Evolutionary conservation across 2,329 filamentous ascomycete species (phyloP).

Genomic region (Aspergillus luchuensis): DNA sequence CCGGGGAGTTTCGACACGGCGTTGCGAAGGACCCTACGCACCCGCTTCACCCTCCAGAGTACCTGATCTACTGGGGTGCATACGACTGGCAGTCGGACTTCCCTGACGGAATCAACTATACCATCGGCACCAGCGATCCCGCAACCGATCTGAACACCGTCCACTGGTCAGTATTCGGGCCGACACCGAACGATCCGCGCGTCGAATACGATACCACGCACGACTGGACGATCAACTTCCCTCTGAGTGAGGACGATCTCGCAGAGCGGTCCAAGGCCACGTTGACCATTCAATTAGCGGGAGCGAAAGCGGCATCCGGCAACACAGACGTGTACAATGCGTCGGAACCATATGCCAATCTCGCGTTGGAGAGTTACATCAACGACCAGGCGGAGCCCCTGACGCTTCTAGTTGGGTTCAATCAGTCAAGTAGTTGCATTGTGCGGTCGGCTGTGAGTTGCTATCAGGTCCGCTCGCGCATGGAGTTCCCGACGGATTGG

Average conservation of each 20-base stretch:
- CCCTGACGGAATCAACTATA: conserved; percentile 59
- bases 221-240: conserved; percentile 62
- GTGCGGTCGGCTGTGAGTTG: conserved; percentile 63
- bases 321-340: conserved; percentile 63
- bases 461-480: conserved; percentile 64
- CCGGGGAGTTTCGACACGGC: conserved; percentile 63
- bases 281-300: conserved; percentile 65
- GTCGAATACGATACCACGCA: conserved; percentile 48
- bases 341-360: conserved; percentile 55
- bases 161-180: conserved; percentile 66
- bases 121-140: conserved; percentile 56
- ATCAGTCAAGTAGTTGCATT: conserved; percentile 62
- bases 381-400: conserved; percentile 44
- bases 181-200: conserved; percentile 39
- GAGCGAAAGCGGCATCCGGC: conserved; percentile 62
- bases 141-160: conserved; percentile 62
- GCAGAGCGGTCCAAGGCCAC: conserved; percentile 52
- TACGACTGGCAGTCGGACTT: conserved; percentile 64
- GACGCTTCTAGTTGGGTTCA: conserved; percentile 44
- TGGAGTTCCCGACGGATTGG: conserved; percentile 55
- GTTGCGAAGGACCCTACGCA: conserved; percentile 52
- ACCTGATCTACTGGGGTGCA: conserved; percentile 62
- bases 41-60: conserved; percentile 57
- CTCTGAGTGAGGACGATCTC: conserved; percentile 49
- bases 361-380: conserved; percentile 55